Evolutionary conservation across 2,329 filamentous ascomycete species (phyloP).

Genomic region (Nothophaeocryptopus gaeumannii): DNA sequence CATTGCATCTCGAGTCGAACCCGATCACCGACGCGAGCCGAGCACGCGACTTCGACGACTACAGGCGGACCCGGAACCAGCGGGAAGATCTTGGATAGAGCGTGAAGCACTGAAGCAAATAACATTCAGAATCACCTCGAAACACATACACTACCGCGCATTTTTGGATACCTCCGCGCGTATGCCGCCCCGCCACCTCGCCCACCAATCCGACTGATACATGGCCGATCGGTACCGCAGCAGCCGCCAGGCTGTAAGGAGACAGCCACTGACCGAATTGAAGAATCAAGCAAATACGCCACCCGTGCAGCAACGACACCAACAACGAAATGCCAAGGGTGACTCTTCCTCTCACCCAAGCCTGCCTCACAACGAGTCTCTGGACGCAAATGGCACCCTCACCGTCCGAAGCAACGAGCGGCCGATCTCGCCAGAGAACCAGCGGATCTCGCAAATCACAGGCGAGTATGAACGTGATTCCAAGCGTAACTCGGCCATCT

Average conservation of each 20-base stretch:
- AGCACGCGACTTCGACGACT: not conserved
- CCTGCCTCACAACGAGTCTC: conserved; percentile 46
- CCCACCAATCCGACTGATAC: conserved; percentile 1
- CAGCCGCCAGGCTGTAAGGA: conserved; percentile 21
- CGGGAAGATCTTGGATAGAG: conserved; percentile 22
- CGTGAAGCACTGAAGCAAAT: conserved; percentile 9
- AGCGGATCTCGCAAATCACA: conserved; percentile 51
- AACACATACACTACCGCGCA: conserved; percentile 8
- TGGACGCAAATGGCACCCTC: conserved; percentile 44
- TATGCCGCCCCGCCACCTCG: conserved; percentile 6
- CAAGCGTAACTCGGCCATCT: conserved; percentile 54
- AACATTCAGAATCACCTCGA: conserved; percentile 14
- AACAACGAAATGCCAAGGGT: conserved; percentile 19
- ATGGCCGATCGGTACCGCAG: conserved; percentile 34
- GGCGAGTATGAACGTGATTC: conserved; percentile 47
- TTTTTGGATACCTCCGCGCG: conserved; percentile 7
- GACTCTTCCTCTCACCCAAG: conserved; percentile 18
- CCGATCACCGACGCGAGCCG: not conserved
- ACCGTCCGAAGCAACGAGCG: conserved; percentile 38
- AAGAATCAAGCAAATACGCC: conserved; percentile 31
- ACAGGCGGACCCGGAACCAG: conserved; percentile 2
- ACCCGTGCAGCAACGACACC: conserved; percentile 18
- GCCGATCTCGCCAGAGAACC: conserved; percentile 45
- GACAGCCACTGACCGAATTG: conserved; percentile 33
- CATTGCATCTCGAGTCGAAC: conserved; percentile 15